These are phyloP conservation scores for Colletotrichum camelliae DNA, from an alignment of 2,329 filamentous ascomycete species.

Conservation along the genomic window DNA sequence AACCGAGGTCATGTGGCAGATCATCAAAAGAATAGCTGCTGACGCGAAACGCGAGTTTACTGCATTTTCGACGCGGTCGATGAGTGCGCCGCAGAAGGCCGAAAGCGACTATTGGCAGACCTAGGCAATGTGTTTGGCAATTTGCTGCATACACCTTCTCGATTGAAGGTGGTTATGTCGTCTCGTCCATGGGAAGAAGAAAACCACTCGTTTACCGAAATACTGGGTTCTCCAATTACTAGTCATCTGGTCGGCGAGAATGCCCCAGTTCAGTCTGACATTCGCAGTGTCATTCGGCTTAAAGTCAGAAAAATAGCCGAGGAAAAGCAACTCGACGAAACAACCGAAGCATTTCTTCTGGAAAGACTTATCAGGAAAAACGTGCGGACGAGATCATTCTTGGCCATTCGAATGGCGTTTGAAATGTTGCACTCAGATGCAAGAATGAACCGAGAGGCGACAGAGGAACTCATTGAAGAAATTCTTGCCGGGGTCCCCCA, in stretches of 20 bases:
- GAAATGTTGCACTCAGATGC: background rate
- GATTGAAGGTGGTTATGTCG: background rate
- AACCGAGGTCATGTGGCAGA: background rate
- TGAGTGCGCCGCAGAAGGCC: background rate
- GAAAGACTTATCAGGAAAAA: background rate
- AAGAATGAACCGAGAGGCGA: background rate
- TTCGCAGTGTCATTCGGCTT: background rate
- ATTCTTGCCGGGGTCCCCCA: background rate
- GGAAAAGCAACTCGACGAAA: background rate
- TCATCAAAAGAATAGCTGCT: background rate
- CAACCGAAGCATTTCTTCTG: background rate
- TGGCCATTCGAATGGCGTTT: background rate
- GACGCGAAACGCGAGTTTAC: background rate
- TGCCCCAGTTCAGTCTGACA: background rate
- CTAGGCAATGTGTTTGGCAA: background rate
- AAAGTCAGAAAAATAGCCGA: background rate
- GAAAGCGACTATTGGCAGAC: accelerated
- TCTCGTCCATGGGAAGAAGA: background rate
- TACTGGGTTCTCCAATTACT: background rate
- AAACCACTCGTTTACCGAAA: accelerated
- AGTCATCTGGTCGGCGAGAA: background rate
- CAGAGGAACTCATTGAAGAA: background rate
- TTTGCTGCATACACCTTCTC: accelerated
- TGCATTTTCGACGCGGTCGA: background rate
- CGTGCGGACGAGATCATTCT: background rate